Evolutionary conservation across 192 early-diverging fungal species (phyloP).

Genomic region (Gigaspora rosea): DNA sequence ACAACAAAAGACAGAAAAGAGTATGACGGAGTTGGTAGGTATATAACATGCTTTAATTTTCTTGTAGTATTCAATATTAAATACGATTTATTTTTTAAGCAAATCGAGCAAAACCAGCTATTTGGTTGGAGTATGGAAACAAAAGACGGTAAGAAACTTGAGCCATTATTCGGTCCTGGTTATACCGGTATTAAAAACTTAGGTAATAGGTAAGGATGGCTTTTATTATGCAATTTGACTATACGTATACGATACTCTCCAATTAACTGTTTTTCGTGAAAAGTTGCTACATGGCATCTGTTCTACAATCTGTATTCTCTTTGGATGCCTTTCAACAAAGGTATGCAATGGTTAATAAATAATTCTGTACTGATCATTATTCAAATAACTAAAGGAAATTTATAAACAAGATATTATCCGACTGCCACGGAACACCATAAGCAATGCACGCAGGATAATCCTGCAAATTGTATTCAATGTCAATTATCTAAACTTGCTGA

Average conservation of each 20-base stretch:
- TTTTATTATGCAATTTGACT: background rate
- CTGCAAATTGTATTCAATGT: constrained; percentile 83
- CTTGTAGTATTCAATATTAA: background rate
- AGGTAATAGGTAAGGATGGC: constrained; percentile 75
- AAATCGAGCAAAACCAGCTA: constrained; percentile 94
- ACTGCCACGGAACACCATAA: constrained; percentile 51
- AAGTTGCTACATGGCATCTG: constrained; percentile 97
- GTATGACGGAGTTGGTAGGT: constrained; percentile 82
- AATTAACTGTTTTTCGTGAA: background rate
- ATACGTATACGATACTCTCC: background rate
- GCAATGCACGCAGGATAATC: constrained; percentile 52
- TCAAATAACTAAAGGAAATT: too few relatives aligned
- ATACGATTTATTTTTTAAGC: constrained; percentile 45
- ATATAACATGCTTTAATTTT: background rate
- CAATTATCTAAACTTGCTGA: constrained; percentile 91
- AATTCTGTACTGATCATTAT: too few relatives aligned
- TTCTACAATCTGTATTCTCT: constrained; percentile 87
- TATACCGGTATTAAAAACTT: constrained; percentile 92
- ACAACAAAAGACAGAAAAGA: constrained; percentile 91
- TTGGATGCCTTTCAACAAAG: constrained; percentile 76
- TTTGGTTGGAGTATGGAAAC: constrained; percentile 99
- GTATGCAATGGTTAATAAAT: too few relatives aligned
- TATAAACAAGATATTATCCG: constrained; percentile 36
- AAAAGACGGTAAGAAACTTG: constrained; percentile 86
- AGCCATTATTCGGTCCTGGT: constrained; percentile 85